Percentiles rank a stretch among this genome's conserved stretches.
These are phyloP conservation scores for Beverwykella pulmonaria DNA, from an alignment of 495 filamentous ascomycete species.

Conservation along the genomic window DNA sequence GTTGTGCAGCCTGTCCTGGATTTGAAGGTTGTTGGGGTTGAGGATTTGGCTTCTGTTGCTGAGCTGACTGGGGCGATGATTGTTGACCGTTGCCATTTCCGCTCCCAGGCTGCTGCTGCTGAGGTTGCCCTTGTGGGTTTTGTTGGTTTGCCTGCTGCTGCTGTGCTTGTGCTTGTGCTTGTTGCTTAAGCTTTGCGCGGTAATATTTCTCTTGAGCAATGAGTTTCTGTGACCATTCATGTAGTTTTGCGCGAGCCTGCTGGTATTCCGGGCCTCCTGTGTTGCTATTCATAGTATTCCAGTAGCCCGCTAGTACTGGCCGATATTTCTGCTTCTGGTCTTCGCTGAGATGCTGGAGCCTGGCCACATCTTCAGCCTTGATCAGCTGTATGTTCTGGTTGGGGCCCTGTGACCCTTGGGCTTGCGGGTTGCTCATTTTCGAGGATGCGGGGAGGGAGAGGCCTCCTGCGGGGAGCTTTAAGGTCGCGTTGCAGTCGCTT, in stretches of 20 bases:
- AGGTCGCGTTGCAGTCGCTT: neutral
- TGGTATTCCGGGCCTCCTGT: slow-evolving; percentile 29
- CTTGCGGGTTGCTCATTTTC: slow-evolving; percentile 34
- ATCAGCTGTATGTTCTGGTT: slow-evolving; percentile 16
- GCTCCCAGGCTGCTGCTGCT: neutral
- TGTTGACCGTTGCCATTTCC: neutral
- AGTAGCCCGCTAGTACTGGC: slow-evolving; percentile 34
- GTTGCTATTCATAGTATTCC: slow-evolving; percentile 30
- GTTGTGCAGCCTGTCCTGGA: neutral
- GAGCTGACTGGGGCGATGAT: slow-evolving; percentile 1
- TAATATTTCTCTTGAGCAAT: slow-evolving; percentile 27
- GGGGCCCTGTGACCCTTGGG: slow-evolving; percentile 22
- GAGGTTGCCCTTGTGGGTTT: neutral
- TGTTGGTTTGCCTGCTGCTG: slow-evolving; percentile 12
- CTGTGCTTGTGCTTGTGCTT: slow-evolving; percentile 1
- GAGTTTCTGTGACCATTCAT: slow-evolving; percentile 34
- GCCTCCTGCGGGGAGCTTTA: neutral
- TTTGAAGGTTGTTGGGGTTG: slow-evolving; percentile 7
- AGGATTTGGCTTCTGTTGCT: neutral
- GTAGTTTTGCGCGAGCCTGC: slow-evolving; percentile 33
- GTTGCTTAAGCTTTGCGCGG: slow-evolving; percentile 19
- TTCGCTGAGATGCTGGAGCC: slow-evolving; percentile 35
- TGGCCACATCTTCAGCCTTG: slow-evolving; percentile 31
- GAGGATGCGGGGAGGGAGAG: neutral
- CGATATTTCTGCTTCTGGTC: slow-evolving; percentile 39